Evolutionary conservation across 345 rosid genomes (phyloP).

Genomic region (Nasturtium officinale): DNA sequence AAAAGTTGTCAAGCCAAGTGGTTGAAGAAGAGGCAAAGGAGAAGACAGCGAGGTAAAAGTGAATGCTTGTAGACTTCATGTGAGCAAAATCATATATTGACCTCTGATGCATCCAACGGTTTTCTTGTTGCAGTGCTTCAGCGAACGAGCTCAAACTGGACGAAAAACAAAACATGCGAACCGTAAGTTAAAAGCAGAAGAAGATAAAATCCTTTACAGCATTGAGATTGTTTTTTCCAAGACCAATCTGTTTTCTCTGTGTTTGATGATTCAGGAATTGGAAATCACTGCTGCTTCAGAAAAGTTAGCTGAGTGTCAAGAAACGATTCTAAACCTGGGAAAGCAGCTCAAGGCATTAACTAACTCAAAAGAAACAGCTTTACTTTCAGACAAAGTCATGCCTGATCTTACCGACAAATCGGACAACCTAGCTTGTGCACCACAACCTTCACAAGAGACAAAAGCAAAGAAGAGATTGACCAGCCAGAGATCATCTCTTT

Average conservation of each 20-base stretch:
- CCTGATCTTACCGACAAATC: constrained; percentile 42
- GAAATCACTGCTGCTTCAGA: constrained; percentile 92
- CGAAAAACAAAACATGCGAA: constrained; percentile 54
- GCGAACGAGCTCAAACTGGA: constrained; percentile 52
- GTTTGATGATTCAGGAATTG: constrained; percentile 58
- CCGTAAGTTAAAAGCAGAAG: constrained; percentile 60
- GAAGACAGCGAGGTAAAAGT: constrained; percentile 33
- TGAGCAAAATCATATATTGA: constrained; percentile 14
- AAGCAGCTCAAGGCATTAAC: constrained; percentile 88
- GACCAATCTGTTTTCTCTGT: constrained; percentile 9
- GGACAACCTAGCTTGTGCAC: constrained; percentile 16
- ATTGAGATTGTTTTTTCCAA: neutral
- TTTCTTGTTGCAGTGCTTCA: constrained; percentile 51
- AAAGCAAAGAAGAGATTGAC: constrained; percentile 48
- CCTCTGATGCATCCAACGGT: constrained; percentile 35
- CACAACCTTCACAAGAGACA: constrained; percentile 32
- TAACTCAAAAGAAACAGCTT: constrained; percentile 57
- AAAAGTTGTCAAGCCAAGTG: constrained; percentile 39
- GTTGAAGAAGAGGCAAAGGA: constrained; percentile 44
- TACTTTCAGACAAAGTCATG: constrained; percentile 54
- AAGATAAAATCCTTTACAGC: constrained; percentile 24
- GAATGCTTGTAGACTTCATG: constrained; percentile 44
- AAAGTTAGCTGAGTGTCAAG: constrained; percentile 93
- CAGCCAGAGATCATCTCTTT: constrained; percentile 69
- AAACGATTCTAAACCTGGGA: constrained; percentile 79